Evolutionary conservation across 2,329 filamentous ascomycete genomes (phyloP), one percentile per base, ranked within the genome.

Genomic region (Cordyceps tenuipes): DNA sequence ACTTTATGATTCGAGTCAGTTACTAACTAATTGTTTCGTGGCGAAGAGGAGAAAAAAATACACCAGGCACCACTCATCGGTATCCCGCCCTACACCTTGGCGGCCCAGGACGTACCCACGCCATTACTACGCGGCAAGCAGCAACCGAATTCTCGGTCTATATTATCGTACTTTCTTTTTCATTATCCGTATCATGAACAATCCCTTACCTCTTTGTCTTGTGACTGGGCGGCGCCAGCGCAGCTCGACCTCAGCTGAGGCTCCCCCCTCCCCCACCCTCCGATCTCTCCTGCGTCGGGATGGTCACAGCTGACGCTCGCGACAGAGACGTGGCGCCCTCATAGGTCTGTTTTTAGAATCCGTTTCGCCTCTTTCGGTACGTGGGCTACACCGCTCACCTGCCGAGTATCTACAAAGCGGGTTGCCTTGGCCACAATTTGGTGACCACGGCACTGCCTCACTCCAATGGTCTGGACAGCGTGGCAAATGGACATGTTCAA

Each of bases 1-100:
- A 29, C 43, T 13, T 46, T n/a, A 55, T 55, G 44, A 41, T 13
- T 39, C 54, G 54, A 57, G 54, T 57, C 54, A n/a, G n/a, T n/a
- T n/a, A n/a, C n/a, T n/a, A n/a, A n/a, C n/a, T n/a, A n/a, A 56
- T 47, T 46, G 53, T 56, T 47, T 56, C 41, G 53, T 56, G 43
- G 53, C 53, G 29, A 23, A 56, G n/a, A n/a, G n/a, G n/a, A n/a
- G n/a, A n/a, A n/a, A n/a, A n/a, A n/a, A 21, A 36, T 1, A 41
- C 13, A 43, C 5, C 5, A 19, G 43, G 41, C 23, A 34, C 39
- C 5, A 15, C 12, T 8, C n/a, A 15, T 7, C 39, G 12, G 19
- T 46, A 23, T 13, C 19, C n/a, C 21, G 39, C 17, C 39, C 39
- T 26, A 19, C 34, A 13, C 31, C 10, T 10, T 21, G 46, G 39